phyloP scores from a whole-genome alignment of 1,284 basidiomycete species.

The Leccinum pseudoinsigne region DNA sequence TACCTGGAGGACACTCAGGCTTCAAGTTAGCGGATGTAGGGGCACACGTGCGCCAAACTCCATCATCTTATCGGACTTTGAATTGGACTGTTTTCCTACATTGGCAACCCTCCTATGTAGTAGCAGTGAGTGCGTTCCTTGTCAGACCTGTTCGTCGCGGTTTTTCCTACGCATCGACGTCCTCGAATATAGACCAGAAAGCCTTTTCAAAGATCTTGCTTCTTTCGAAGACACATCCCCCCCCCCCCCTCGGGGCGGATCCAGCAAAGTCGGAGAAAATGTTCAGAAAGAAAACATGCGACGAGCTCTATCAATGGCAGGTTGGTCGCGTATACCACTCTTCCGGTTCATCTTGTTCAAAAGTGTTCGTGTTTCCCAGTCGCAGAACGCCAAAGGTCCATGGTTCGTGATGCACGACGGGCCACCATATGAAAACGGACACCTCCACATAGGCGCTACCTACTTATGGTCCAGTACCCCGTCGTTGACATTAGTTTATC shows the following conservation, averaged over 20 bases:
- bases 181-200: too few relatives aligned
- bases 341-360: slow-evolving; percentile 6
- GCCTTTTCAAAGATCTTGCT: too few relatives aligned
- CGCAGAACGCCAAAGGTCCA: slow-evolving; percentile 60
- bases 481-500: slow-evolving; percentile 2
- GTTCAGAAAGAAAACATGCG: slow-evolving; percentile 58
- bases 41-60: too few relatives aligned
- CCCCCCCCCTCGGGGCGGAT: slow-evolving; percentile 72
- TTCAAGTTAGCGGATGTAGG: too few relatives aligned
- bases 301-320: slow-evolving; percentile 81
- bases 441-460: slow-evolving; percentile 87
- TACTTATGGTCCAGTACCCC: not conserved
- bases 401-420: slow-evolving; percentile 93
- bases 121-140: too few relatives aligned
- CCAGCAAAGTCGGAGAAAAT: slow-evolving; percentile 62
- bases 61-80: too few relatives aligned
- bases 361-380: slow-evolving; percentile 41
- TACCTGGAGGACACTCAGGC: too few relatives aligned
- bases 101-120: too few relatives aligned
- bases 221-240: too few relatives aligned
- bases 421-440: slow-evolving; percentile 97
- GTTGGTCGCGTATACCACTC: slow-evolving; percentile 42
- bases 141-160: too few relatives aligned
- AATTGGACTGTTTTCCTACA: too few relatives aligned
- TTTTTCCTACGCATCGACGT: too few relatives aligned